Conservation (phyloP, 345 rosid species). For the Syzygium aromaticum region DNA sequence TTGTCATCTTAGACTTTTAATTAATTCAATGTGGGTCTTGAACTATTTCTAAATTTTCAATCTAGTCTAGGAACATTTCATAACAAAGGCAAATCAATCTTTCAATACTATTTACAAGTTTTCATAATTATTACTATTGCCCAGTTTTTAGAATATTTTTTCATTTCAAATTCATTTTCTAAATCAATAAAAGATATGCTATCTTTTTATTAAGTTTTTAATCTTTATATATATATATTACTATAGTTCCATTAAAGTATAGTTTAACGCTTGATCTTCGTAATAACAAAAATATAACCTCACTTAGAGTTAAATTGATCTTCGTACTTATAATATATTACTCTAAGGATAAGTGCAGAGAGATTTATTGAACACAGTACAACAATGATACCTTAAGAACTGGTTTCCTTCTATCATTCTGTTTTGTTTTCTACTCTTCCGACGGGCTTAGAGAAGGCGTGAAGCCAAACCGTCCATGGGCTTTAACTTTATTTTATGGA, state of each 20-base stretch:
- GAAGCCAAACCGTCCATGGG: too few species aligned
- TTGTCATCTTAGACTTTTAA: background rate
- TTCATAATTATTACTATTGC: background rate
- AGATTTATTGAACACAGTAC: background rate
- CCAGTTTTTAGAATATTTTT: background rate
- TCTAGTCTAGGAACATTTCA: background rate
- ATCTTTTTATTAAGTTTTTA: too few species aligned
- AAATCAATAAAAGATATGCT: background rate
- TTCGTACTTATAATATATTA: background rate
- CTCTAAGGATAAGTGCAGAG: background rate
- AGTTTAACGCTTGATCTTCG: too few species aligned
- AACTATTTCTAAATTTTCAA: background rate
- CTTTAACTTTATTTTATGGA: background rate
- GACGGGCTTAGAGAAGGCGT: background rate
- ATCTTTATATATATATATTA: too few species aligned
- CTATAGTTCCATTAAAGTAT: too few species aligned
- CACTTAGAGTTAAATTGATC: background rate
- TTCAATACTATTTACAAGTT: background rate
- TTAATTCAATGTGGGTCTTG: background rate
- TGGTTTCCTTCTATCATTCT: background rate
- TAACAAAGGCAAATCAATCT: background rate
- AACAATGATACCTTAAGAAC: background rate
- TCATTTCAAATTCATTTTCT: background rate
- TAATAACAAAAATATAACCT: background rate
- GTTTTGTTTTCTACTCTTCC: background rate